These are phyloP conservation scores for Rhizomucor miehei DNA, from an alignment of 371 early-diverging fungal species.

Conservation along the genomic window DNA sequence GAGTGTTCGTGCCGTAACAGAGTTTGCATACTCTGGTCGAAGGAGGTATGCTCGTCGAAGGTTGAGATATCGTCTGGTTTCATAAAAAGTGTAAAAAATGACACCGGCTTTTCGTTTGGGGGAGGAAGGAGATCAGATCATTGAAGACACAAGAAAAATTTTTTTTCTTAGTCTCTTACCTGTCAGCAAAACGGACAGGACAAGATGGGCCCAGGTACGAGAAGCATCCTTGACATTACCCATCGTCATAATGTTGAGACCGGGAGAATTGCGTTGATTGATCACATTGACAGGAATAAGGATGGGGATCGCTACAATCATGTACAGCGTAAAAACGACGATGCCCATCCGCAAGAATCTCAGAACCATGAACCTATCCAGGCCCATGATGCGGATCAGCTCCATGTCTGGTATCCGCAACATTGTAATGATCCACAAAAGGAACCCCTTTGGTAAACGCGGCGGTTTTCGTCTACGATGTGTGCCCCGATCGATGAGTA, in stretches of 20 bases:
- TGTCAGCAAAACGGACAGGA: constrained; percentile 55
- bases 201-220: constrained; percentile 71
- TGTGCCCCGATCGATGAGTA: too few species aligned
- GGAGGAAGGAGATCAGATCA: neutral
- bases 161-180: constrained; percentile 31
- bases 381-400: constrained; percentile 60
- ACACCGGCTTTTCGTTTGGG: constrained; percentile 25
- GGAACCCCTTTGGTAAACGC: constrained; percentile 42
- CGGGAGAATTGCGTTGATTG: constrained; percentile 32
- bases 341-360: constrained; percentile 63
- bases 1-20: constrained; percentile 64
- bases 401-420: constrained; percentile 56
- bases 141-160: constrained; percentile 2
- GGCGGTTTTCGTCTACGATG: constrained; percentile 56
- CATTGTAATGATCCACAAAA: constrained; percentile 62
- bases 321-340: constrained; percentile 51
- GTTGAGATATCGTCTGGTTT: constrained; percentile 61
- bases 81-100: constrained; percentile 57
- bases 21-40: constrained; percentile 54
- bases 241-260: constrained; percentile 58
- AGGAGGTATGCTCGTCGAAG: constrained; percentile 66
- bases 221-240: constrained; percentile 54
- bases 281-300: constrained; percentile 66
- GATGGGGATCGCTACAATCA: constrained; percentile 59
- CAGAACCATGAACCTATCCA: constrained; percentile 82